phyloP scores from a whole-genome alignment of 768 basidiomycete species.

The Floccularia luteovirens region DNA sequence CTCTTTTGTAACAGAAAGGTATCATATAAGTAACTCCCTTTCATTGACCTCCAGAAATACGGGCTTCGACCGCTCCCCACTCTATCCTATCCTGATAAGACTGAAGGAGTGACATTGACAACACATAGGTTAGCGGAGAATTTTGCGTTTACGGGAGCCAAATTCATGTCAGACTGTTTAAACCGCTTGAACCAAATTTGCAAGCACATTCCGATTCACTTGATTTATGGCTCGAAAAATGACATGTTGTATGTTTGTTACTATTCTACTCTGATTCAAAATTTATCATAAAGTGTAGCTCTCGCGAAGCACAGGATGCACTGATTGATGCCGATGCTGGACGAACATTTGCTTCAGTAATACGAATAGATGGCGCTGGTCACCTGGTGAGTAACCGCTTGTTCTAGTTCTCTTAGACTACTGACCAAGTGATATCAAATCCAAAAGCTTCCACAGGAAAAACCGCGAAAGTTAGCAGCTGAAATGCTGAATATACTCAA shows the following conservation, averaged over 20 bases:
- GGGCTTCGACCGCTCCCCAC: conserved; percentile 19
- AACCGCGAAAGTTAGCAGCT: too few relatives aligned
- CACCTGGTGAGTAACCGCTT: conserved; percentile 20
- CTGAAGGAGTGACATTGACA: conserved; percentile 15
- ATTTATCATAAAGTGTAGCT: conserved; percentile 6
- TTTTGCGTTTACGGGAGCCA: conserved; percentile 16
- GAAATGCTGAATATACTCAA: too few relatives aligned
- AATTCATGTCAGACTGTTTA: conserved; percentile 13
- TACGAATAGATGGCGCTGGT: conserved; percentile 16
- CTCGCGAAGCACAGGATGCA: conserved; percentile 17
- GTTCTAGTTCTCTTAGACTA: too few relatives aligned
- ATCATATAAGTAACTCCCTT: not conserved
- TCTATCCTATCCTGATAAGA: conserved; percentile 17
- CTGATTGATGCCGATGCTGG: conserved; percentile 16
- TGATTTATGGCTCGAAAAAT: conserved; percentile 20
- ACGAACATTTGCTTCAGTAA: conserved; percentile 18
- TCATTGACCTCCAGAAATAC: conserved; percentile 11
- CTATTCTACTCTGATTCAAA: not conserved
- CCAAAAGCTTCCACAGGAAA: too few relatives aligned
- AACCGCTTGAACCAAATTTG: conserved; percentile 20
- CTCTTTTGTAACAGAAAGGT: not conserved
- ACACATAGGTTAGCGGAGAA: conserved; percentile 18
- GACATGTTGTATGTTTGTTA: conserved; percentile 19
- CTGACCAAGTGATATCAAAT: too few relatives aligned
- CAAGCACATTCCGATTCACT: conserved; percentile 16